Evolutionary conservation across 2,329 filamentous ascomycete genomes (phyloP).

Genomic region (Colletotrichum tropicicola): DNA sequence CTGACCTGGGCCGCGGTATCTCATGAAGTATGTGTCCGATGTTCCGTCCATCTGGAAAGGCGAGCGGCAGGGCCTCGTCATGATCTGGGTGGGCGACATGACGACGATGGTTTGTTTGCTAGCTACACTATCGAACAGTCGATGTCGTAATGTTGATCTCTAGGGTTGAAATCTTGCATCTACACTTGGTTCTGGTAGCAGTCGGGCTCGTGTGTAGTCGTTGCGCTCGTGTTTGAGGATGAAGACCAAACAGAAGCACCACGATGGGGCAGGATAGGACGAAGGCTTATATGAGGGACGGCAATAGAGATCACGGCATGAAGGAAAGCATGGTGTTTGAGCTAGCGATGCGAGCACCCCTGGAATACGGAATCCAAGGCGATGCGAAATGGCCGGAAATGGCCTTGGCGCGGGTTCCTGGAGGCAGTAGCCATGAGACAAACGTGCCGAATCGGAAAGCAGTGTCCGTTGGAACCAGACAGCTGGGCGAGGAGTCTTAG

Average conservation of each 20-base stretch:
- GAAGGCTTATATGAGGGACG: constrained; percentile 11
- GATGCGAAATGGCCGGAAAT: constrained; percentile 14
- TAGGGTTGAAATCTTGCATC: background rate
- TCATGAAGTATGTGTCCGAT: constrained; percentile 20
- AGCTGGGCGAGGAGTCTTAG: background rate
- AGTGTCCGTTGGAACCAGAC: constrained; percentile 14
- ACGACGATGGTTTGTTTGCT: background rate
- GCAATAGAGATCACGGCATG: background rate
- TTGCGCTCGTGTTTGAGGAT: background rate
- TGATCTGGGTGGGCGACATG: constrained; percentile 27
- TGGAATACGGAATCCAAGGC: background rate
- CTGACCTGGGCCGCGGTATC: constrained; percentile 23
- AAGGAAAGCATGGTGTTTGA: background rate
- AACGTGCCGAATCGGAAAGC: constrained; percentile 4
- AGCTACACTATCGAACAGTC: background rate
- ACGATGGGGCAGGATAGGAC: background rate
- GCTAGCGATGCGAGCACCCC: constrained; percentile 4
- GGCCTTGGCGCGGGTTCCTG: background rate
- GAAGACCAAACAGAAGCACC: background rate
- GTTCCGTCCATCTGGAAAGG: constrained; percentile 23
- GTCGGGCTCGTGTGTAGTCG: background rate
- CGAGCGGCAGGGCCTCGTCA: constrained; percentile 6
- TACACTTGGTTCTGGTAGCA: background rate
- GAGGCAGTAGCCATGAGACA: constrained; percentile 5
- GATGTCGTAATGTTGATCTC: background rate